phyloP scores from a whole-genome alignment of 352 stramenopile species.

The Globisporangium cederbergense region DNA sequence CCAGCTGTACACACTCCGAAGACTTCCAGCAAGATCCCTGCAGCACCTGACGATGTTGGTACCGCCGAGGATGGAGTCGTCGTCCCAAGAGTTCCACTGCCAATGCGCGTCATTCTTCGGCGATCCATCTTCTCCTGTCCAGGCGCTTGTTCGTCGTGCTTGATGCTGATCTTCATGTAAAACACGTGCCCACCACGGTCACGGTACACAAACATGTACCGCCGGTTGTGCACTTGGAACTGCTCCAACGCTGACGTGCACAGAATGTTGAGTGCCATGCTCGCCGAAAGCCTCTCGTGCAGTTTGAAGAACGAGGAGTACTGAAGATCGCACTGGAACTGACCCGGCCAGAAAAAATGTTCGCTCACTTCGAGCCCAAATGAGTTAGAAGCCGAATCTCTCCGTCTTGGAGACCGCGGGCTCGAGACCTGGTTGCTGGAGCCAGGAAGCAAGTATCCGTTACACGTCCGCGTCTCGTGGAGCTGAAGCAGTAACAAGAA shows the following conservation, averaged over 20 bases:
- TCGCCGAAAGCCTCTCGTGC: slow-evolving; percentile 73
- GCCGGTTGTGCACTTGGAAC: slow-evolving; percentile 88
- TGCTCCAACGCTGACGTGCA: slow-evolving; percentile 84
- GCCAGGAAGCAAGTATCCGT: slow-evolving; percentile 57
- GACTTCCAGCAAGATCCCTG: slow-evolving; percentile 74
- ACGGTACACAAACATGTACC: slow-evolving; percentile 85
- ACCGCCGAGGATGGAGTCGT: neutral
- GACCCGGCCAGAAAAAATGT: slow-evolving; percentile 82
- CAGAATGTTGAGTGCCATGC: slow-evolving; percentile 77
- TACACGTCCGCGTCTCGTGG: slow-evolving; percentile 80
- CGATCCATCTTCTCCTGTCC: slow-evolving; percentile 2
- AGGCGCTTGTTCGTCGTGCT: slow-evolving; percentile 25
- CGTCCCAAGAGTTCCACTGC: slow-evolving; percentile 1
- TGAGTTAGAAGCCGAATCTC: slow-evolving; percentile 23
- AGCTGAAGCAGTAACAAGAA: slow-evolving; percentile 80
- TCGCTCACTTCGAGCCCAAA: slow-evolving; percentile 24
- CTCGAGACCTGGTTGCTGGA: slow-evolving; percentile 32
- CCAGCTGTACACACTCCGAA: slow-evolving; percentile 78
- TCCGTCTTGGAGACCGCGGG: slow-evolving; percentile 37
- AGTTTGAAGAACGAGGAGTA: slow-evolving; percentile 80
- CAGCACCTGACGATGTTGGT: slow-evolving; percentile 9
- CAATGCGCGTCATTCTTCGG: slow-evolving; percentile 16
- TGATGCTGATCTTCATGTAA: slow-evolving; percentile 86
- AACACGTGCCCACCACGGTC: slow-evolving; percentile 84
- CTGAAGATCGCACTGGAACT: slow-evolving; percentile 82